These are phyloP conservation scores for Lactifluus echinatus DNA, from an alignment of 768 basidiomycete species.

Conservation along the genomic window DNA sequence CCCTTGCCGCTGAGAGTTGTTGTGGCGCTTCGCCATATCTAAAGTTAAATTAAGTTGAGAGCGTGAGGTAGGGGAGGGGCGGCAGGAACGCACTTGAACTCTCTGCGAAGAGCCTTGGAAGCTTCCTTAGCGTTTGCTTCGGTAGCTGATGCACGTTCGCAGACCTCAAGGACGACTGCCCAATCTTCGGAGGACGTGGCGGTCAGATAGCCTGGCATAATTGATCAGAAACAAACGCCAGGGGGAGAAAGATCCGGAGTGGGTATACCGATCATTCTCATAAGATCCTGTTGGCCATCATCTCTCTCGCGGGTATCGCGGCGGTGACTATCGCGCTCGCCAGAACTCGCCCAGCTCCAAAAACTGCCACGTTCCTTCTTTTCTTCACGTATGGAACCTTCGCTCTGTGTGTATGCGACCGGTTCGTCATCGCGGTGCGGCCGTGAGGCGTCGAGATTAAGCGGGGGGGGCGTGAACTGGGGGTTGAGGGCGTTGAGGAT, in stretches of 20 bases:
- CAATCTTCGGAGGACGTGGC: conserved; percentile 79
- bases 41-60: neutral
- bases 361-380: conserved; percentile 45
- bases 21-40: conserved; percentile 20
- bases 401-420: conserved; percentile 16
- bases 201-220: conserved; percentile 53
- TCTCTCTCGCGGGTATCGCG: conserved; percentile 32
- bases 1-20: conserved; percentile 20
- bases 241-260: neutral
- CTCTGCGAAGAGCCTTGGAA: conserved; percentile 67
- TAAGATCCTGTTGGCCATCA: conserved; percentile 43
- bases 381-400: conserved; percentile 27
- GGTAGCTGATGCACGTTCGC: conserved; percentile 67
- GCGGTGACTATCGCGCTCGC: conserved; percentile 33
- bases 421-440: conserved; percentile 29
- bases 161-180: conserved; percentile 75
- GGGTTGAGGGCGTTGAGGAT: conserved; percentile 61
- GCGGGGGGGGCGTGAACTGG: conserved; percentile 24
- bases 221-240: neutral
- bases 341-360: conserved; percentile 34
- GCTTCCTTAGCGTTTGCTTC: conserved; percentile 79
- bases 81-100: conserved; percentile 60
- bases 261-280: conserved; percentile 58
- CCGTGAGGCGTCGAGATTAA: conserved; percentile 17
- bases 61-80: neutral